Evolutionary conservation across 164 flowering plant genomes (phyloP), one percentile per base, ranked within the genome.

Genomic region (Piper longum): DNA sequence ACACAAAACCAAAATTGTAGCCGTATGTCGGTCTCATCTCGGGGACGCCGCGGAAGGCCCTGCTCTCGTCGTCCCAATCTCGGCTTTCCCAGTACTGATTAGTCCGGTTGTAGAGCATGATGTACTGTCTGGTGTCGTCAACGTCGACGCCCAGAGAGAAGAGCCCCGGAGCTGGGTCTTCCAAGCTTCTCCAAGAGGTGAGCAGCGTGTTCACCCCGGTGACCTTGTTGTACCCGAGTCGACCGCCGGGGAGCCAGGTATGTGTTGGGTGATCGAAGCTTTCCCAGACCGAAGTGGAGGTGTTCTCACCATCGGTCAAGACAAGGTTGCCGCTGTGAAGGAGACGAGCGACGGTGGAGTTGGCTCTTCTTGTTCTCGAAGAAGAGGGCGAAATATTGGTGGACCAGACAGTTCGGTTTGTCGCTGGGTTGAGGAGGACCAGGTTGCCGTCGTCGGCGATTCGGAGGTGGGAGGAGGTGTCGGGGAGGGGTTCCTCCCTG

Each of bases 381-480:
- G 36, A 26, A 26, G 36, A 26, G 36, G 36, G 42, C 19, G 61
- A n/a, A n/a, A 45, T 43, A 54, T 69, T 58, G 5, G 67, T 63
- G 3, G 67, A 63, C 71, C 71, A 69, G 41, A 69, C 17, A 16
- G 54, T 45, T 16, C 18, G 11, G 11, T 57, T 19, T 26, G 36
- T 26, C 57, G 67, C 26, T 55, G 56, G 43, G 9, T 58, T 40
- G n/a, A 63, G 40, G 13, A 69, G 56, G 41, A 69, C 71, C 52
- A 69, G 44, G 12, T 58, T 64, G 6, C 87, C 88, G 65, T 77
- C 66, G 3, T 67, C 3, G 36, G 36, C 36, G 36, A 26, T 26
- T 26, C 36, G 36, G 36, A 26, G 36, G 36, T 26, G 36, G 36
- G 36, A 26, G 36, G 36, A 26, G 36, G 36, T 26, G 36, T 26